Base-by-base conservation (phyloP, 352 stramenopile genomes). In the Pythium guiyangense region DNA sequence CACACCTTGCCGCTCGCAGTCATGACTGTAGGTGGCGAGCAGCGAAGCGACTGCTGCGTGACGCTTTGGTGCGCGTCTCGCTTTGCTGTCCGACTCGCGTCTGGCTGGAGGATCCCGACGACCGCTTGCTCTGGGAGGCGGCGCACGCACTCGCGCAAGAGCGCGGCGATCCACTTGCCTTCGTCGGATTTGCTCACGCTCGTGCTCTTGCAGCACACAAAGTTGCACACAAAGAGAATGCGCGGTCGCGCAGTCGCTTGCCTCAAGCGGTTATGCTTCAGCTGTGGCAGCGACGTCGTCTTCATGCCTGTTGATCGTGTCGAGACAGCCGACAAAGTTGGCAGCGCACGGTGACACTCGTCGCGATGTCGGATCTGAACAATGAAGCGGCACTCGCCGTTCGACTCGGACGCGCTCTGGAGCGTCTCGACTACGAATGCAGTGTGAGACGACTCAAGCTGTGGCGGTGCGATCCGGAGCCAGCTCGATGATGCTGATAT, bases 151-250 rank as follows among this genome's bases (percentile, higher is more conserved):
- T 49, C 60, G 11, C 61, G 62, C 10, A 73, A 47, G 12, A 70
- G 8, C 43, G 56, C 46, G 2, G 66, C 43, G 14, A 59, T 39
- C 50, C 31, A 59, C 14, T 51, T 53, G 6, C 65, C 65, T 17
- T 73, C 53, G 8, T 54, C 46, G 3, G 40, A 37, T 5, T 56
- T 54, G 0, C 52, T 63, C 20, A 79, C 47, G 37, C 56, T 74
- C 10, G 59, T 59, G 40, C 58, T 71, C 12, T 64, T 67, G 48
- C 44, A 64, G 11, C 57, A 67, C 0, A 43, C 31, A n/a, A 77
- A 73, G 18, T 79, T 79, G 44, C 72, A 49, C 34, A 75, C 27
- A 34, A 79, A 55, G 17, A 77, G 46, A 12, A 79, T 29, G 6
- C 46, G 47, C 5, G 47, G 42, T 35, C 14, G 39, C 4, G n/a